Conservation (phyloP, 352 stramenopile species). For the Pythium brassicae region DNA sequence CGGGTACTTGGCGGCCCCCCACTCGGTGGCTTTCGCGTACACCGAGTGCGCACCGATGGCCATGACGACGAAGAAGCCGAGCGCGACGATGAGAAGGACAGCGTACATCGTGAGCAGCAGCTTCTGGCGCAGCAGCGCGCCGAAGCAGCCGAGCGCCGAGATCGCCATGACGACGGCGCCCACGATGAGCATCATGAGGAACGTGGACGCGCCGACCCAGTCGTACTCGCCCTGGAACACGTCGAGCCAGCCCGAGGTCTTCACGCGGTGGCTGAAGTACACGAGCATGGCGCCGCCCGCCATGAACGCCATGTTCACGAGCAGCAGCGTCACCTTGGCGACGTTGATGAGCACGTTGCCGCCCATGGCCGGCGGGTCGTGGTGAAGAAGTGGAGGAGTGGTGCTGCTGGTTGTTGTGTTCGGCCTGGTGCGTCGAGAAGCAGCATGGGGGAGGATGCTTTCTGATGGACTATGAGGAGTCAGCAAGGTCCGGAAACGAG, state of each 20-base stretch:
- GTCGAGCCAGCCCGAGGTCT: slow-evolving; percentile 64
- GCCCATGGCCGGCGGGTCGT: slow-evolving; percentile 11
- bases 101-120: slow-evolving; percentile 70
- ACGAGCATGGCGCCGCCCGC: slow-evolving; percentile 69
- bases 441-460: no score
- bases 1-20: slow-evolving; percentile 38
- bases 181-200: slow-evolving; percentile 65
- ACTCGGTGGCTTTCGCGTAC: slow-evolving; percentile 51
- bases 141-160: slow-evolving; percentile 62
- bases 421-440: neutral
- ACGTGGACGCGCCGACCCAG: slow-evolving; percentile 57
- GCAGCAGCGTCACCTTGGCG: slow-evolving; percentile 72
- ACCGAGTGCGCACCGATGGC: slow-evolving; percentile 49
- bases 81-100: slow-evolving; percentile 52
- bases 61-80: slow-evolving; percentile 61
- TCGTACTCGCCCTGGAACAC: slow-evolving; percentile 66
- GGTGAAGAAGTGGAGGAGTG: neutral
- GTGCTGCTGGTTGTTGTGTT: neutral
- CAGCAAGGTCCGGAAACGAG: no score
- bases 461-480: no score
- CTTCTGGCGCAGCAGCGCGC: slow-evolving; percentile 62
- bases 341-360: slow-evolving; percentile 57
- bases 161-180: slow-evolving; percentile 66
- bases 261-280: slow-evolving; percentile 75
- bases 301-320: slow-evolving; percentile 85